Evolutionary conservation across 192 early-diverging fungal genomes (phyloP).

Genomic region (Linnemannia exigua): DNA sequence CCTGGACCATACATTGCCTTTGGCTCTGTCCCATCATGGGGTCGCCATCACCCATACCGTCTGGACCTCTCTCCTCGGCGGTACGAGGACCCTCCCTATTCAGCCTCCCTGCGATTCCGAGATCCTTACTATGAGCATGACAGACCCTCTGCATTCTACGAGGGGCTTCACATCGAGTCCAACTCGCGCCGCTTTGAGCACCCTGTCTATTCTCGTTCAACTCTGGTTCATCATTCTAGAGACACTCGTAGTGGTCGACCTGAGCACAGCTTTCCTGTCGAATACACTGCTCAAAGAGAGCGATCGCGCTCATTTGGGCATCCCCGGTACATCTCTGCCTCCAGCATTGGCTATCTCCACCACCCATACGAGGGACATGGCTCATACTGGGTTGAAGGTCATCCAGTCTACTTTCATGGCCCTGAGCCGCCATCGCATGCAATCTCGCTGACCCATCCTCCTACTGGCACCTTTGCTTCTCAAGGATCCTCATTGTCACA

Average conservation of each 20-base stretch:
- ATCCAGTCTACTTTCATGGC: neutral
- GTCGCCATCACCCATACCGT: slow-evolving; percentile 31
- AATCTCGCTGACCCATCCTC: neutral
- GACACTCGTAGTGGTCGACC: slow-evolving; percentile 10
- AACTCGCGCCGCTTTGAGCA: slow-evolving; percentile 6
- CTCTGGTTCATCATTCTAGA: slow-evolving; percentile 3
- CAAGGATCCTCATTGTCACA: neutral
- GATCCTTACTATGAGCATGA: neutral
- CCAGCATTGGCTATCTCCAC: neutral
- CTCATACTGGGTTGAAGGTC: neutral
- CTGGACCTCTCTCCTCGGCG: neutral
- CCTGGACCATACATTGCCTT: slow-evolving; percentile 18
- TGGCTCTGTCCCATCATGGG: slow-evolving; percentile 20
- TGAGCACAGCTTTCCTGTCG: neutral
- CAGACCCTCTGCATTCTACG: neutral
- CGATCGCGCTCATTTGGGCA: slow-evolving; percentile 16
- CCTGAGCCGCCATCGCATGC: neutral
- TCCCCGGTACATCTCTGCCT: neutral
- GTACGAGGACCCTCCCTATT: neutral
- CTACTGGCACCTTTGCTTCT: neutral
- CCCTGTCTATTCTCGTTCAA: neutral
- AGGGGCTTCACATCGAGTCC: slow-evolving; percentile 1
- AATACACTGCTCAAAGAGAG: slow-evolving; percentile 15
- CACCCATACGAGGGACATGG: neutral
- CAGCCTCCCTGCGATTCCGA: neutral